Conservation (phyloP, 1,284 basidiomycete genomes). For the Sphagnurus paluster region DNA sequence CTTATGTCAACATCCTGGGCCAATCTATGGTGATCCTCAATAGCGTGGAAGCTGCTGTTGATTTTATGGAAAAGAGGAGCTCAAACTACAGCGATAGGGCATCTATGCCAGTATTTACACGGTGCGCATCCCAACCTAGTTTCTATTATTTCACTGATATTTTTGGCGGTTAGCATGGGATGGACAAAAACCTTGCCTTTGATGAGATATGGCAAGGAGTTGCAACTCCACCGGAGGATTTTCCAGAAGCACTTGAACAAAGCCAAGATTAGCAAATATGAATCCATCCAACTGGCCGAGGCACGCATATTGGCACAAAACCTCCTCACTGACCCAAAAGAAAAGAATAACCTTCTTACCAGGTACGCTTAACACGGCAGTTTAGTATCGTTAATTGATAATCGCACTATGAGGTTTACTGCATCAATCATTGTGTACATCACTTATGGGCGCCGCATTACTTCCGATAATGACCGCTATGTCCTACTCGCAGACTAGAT, state of each 20-base stretch:
- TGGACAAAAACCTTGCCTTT: no score
- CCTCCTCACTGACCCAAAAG: no score
- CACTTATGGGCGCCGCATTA: neutral
- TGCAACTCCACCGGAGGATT: slow-evolving; percentile 17
- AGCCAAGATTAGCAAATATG: no score
- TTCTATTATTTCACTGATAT: no score
- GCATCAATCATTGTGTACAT: neutral
- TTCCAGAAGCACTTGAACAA: slow-evolving; percentile 17
- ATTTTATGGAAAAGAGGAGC: no score
- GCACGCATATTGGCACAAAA: no score
- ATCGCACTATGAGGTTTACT: neutral
- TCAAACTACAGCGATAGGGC: slow-evolving; percentile 17
- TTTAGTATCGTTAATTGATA: no score
- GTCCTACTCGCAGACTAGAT: neutral
- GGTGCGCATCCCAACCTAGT: no score
- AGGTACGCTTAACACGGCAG: no score
- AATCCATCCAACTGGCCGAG: no score
- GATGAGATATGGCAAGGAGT: slow-evolving; percentile 18
- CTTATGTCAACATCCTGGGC: slow-evolving; percentile 7
- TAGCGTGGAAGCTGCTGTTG: slow-evolving; percentile 6
- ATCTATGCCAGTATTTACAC: slow-evolving; percentile 3
- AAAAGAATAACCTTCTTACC: no score
- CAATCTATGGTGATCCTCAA: slow-evolving; percentile 8
- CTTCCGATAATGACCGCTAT: neutral
- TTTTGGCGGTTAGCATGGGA: no score